Evolutionary conservation across 352 stramenopile genomes (phyloP).

Genomic region (Pythium diclinum): DNA sequence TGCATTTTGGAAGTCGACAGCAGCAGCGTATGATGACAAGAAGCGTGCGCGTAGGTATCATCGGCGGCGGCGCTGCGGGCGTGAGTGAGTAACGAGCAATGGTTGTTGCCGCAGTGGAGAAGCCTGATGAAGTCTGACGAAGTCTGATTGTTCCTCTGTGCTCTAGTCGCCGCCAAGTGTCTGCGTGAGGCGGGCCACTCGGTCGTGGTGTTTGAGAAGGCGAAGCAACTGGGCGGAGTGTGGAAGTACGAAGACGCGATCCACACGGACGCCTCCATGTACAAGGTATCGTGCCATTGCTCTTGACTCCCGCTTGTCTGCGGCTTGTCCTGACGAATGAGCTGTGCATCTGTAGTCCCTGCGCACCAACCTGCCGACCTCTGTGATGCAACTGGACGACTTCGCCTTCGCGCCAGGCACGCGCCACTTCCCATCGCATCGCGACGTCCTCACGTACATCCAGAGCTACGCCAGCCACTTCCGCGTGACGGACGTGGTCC

Average conservation of each 20-base stretch:
- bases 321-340: not conserved
- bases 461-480: conserved; percentile 61
- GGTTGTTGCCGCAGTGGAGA: not conserved
- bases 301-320: not conserved
- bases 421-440: conserved; percentile 60
- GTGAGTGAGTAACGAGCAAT: conserved; percentile 48
- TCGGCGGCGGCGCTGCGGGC: conserved; percentile 68
- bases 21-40: conserved; percentile 6
- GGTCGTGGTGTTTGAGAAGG: conserved; percentile 74
- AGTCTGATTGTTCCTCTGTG: conserved; percentile 2
- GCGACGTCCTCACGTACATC: conserved; percentile 65
- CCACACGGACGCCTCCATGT: conserved; percentile 55
- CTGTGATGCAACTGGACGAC: conserved; percentile 76
- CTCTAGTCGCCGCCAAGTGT: conserved; percentile 62
- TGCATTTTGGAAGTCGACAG: not conserved
- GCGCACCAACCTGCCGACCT: conserved; percentile 73
- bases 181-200: conserved; percentile 62
- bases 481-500: conserved; percentile 34
- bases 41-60: conserved; percentile 49
- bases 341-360: conserved; percentile 41
- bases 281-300: conserved; percentile 39
- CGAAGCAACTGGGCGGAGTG: conserved; percentile 56
- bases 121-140: not conserved
- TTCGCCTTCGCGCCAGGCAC: conserved; percentile 57
- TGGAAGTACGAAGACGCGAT: conserved; percentile 70